These are phyloP conservation scores for Sphaerosporella brunnea DNA, from an alignment of 495 filamentous ascomycete species.

Conservation along the genomic window DNA sequence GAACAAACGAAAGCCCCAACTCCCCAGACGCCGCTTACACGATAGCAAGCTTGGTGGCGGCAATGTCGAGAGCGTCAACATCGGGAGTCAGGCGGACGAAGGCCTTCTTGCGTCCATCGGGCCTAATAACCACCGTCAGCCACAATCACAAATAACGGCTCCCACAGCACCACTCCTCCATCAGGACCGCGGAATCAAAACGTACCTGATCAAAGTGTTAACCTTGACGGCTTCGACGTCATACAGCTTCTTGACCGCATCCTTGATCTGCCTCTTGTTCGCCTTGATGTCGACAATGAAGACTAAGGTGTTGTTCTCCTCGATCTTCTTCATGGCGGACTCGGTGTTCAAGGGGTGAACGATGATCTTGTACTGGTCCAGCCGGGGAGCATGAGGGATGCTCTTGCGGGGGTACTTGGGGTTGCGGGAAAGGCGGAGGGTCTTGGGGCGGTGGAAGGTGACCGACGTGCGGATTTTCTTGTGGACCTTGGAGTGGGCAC, in stretches of 20 bases:
- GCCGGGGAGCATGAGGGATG: conserved; percentile 68
- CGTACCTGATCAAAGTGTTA: conserved; percentile 93
- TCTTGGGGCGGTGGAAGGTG: conserved; percentile 95
- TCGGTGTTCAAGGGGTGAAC: conserved; percentile 87
- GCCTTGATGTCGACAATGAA: conserved; percentile 97
- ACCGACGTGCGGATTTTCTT: conserved; percentile 83
- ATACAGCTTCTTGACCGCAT: conserved; percentile 96
- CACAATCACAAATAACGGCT: conserved; percentile 6
- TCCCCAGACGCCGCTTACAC: conserved; percentile 50
- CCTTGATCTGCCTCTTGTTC: conserved; percentile 99
- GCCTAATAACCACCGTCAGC: conserved; percentile 35
- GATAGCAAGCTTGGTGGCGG: conserved; percentile 93
- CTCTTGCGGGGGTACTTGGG: conserved; percentile 97
- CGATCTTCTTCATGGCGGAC: conserved; percentile 99
- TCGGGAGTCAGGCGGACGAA: conserved; percentile 87
- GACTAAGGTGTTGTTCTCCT: conserved; percentile 98
- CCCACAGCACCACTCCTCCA: not conserved
- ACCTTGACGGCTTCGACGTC: conserved; percentile 96
- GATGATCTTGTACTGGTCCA: conserved; percentile 85
- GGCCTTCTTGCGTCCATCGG: conserved; percentile 96
- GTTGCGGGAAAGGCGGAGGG: conserved; percentile 69
- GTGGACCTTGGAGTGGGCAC: conserved; percentile 63
- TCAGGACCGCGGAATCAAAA: conserved; percentile 6
- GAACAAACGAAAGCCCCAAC: conserved; percentile 5
- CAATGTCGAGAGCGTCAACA: conserved; percentile 97